Base-by-base conservation (phyloP, 768 basidiomycete species). In the Chalciporus sphaerocephalus region DNA sequence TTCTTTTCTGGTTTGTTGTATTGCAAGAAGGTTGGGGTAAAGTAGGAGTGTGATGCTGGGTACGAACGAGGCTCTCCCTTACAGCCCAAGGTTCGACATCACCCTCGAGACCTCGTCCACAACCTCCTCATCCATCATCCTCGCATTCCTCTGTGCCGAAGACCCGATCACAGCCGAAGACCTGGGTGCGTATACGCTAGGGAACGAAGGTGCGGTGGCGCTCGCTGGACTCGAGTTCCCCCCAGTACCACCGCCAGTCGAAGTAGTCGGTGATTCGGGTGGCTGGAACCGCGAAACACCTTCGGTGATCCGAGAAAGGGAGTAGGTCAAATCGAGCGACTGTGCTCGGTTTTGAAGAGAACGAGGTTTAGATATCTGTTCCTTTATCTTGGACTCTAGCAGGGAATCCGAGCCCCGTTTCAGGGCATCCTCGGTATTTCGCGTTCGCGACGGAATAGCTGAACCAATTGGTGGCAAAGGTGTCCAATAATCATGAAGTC, bases 321-420 rank as follows among this genome's bases (percentile, higher is more conserved):
- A 92, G 53, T 81, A 81, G 0, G 87, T 91, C 53, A 95, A 70
- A 61, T 95, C 92, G 38, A 95, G 81, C 5, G 87, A 90, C 62
- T 94, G 92, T 0, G 92, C 92, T 15, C 92, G 85, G 55, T 90
- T 90, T 50, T 83, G 83, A 51, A 92, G 69, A 4, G 88, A 85
- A 38, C 90, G 84, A 5, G 88, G 87, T 67, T 90, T 90, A 25
- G 74, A 72, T 50, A 69, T 60, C 52, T 84, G 85, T 48, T 88
- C 87, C 67, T 86, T 89, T 36, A 92, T 63, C 62, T 92, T 92
- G 30, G 88, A 80, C 57, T 92, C 88, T 17, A 91, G 72, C 33
- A 90, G 70, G 16, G 91, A 87, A 66, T 93, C 88, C 1, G 87
- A 88, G 22, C 88, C 87, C 46, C 89, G 80, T 59, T 90, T 89